Conservation (phyloP, 805 yeast species). For the Maudiozyma bulderi region DNA sequence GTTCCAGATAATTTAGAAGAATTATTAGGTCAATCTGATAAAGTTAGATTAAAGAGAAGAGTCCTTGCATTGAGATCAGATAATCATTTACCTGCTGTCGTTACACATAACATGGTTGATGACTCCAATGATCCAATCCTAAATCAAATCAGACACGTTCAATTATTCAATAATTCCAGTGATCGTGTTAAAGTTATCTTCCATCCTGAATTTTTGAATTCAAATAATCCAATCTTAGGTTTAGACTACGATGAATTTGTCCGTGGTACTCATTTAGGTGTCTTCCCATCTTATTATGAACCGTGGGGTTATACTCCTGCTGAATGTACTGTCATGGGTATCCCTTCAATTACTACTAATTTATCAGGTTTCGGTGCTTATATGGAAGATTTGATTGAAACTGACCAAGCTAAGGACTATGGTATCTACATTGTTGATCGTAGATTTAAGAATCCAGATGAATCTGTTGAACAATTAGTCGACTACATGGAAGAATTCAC, state of each 20-base stretch:
- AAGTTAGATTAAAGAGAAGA: constrained; percentile 82
- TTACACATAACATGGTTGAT: constrained; percentile 93
- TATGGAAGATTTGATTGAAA: constrained; percentile 95
- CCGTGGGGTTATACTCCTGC: constrained; percentile 99
- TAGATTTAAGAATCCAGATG: constrained; percentile 85
- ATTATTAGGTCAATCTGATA: constrained; percentile 74
- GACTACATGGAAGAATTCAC: constrained; percentile 85
- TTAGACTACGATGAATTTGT: constrained; percentile 96
- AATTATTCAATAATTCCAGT: constrained; percentile 77
- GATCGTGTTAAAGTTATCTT: constrained; percentile 92
- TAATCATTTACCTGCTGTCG: constrained; percentile 85
- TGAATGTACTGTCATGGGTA: constrained; percentile 99
- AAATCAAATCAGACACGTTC: constrained; percentile 84
- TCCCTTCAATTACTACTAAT: constrained; percentile 93
- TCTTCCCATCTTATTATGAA: constrained; percentile 95
- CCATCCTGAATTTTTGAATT: constrained; percentile 95
- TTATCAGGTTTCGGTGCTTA: constrained; percentile 96
- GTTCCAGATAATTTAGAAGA: constrained; percentile 71
- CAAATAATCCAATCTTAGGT: constrained; percentile 87
- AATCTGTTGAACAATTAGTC: constrained; percentile 81
- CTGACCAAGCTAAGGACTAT: constrained; percentile 69
- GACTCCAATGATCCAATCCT: constrained; percentile 86
- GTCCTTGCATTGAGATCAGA: constrained; percentile 72
- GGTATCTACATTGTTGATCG: constrained; percentile 97
- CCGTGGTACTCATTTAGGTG: constrained; percentile 95